phyloP scores from a whole-genome alignment of 139 green algal species.

The Pleodorina starrii region DNA sequence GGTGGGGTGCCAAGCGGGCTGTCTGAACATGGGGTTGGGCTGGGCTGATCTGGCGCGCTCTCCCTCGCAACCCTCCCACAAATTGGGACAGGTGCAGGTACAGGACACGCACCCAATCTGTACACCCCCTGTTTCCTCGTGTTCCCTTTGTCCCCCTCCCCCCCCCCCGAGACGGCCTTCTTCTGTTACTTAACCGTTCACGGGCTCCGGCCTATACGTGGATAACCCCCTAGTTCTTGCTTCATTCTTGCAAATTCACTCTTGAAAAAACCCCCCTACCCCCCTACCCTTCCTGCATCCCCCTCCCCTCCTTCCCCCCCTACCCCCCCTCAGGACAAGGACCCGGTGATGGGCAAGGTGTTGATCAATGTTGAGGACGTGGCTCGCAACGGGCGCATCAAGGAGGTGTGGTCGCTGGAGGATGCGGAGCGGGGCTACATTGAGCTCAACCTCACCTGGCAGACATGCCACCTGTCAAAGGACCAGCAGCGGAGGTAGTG shows the following conservation, averaged over 20 bases:
- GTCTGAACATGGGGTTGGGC: too few species aligned
- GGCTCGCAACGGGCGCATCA: conserved; percentile 47
- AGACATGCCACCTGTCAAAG: conserved; percentile 35
- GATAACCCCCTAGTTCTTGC: background rate
- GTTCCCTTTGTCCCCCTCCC: background rate
- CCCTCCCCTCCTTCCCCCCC: background rate
- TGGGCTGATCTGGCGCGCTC: too few species aligned
- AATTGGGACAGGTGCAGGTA: too few species aligned
- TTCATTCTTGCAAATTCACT: background rate
- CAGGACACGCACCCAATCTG: too few species aligned
- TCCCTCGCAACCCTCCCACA: too few species aligned
- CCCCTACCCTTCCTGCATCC: background rate
- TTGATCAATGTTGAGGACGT: conserved; percentile 35
- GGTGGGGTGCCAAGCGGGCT: too few species aligned
- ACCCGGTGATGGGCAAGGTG: conserved; percentile 37
- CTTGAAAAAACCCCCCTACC: too few species aligned
- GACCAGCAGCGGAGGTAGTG: conserved; percentile 35
- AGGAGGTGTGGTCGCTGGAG: conserved; percentile 41
- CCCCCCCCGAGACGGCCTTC: too few species aligned
- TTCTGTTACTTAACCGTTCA: too few species aligned
- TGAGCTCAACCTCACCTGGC: conserved; percentile 47
- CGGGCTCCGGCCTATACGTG: too few species aligned
- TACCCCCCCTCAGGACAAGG: conserved; percentile 31
- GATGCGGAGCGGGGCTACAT: conserved; percentile 52
- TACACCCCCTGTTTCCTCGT: background rate